Evolutionary conservation across 1,139 yeast genomes (phyloP), one percentile per base, ranked within the genome.

Genomic region (Wickerhamomyces sp.): DNA sequence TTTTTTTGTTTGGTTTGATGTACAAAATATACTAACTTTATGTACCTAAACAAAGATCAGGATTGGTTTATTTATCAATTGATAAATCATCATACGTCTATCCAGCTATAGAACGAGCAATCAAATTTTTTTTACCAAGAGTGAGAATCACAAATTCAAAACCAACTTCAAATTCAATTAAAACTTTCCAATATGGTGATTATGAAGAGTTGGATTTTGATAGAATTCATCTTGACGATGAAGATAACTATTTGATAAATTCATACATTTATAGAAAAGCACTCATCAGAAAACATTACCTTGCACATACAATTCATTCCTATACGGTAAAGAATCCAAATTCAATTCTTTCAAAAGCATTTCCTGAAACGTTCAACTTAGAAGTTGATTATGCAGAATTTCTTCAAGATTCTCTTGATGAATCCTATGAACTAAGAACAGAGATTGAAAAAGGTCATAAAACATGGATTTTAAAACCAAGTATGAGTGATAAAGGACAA

Each of bases 341-440:
- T 0, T 78, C 91, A 4, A 62, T 78, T 2, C 65, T 91, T 36
- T 62, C 58, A 2, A 48, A 47, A 1, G 77, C 94, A 3, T 78
- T 76, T 39, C 93, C 96, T 1, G 85, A 77, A 38, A 72, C 91
- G 4, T 87, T 68, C 60, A 80, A 79, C 39, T 64, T 91, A 25
- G 96, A 91, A 52, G 76, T 91, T n/a, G 97, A 91, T 52, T 91
- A 86, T 59, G 97, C 97, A 1, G 98, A 91, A 56, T 91, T 91
- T 51, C 64, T 91, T 37, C 97, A 91, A 50, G 98, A 91, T 55
- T 74, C 96, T 0, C 66, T 91, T 30, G 97, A 89, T 56, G 98
- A 91, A 49, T 78, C 86, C 28, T 88, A 83, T 62, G 98, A 91
- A 54, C 66, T 91, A 38, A 66, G 95, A 37, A 81, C 81, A 30